Evolutionary conservation across 352 stramenopile genomes (phyloP), one percentile per base, ranked within the genome.

Genomic region (Globisporangium spiculum): DNA sequence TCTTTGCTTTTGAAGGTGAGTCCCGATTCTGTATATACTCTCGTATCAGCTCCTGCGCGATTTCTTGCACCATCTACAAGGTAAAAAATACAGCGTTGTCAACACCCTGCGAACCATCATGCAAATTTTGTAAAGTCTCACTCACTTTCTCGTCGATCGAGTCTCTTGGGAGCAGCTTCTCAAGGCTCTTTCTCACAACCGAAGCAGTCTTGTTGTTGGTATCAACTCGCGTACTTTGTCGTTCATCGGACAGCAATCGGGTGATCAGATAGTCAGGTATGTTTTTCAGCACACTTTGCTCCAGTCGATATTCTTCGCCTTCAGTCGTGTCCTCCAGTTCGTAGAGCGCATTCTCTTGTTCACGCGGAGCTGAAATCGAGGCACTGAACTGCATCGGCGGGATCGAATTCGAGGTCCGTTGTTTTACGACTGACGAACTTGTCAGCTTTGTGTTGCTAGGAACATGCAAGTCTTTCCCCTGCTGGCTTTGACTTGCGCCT

Each of bases 1-100:
- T n/a, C 30, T 55, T 41, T 60, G 36, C 3, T 46, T 59, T 58
- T 24, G 30, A 26, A 2, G n/a, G 24, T 16, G 30, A 7, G 4
- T 5, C 50, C n/a, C n/a, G 27, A 26, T 41, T 65, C 14, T 18
- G 14, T 16, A 84, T n/a, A 30, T 67, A 65, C 24, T 80, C 70
- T 65, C 44, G 70, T 18, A 87, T 64, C 32, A 84, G 53, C 16
- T 84, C 75, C 30, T 72, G 74, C 24, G 73, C 75, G 10, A 87
- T 80, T 60, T 79, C 58, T 10, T 55, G 65, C 50, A 83, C 60
- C 30, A 72, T 60, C 57, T 76, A 57, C n/a, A 53, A 16, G 24
- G 8, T 10, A 63, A 58, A 2, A 20, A 57, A 20, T 52, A 1
- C 5, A 58, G 30, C 30, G 30, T 44, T 27, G 36, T 48, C 16